These are phyloP conservation scores for Ceratobasidium sp. DNA, from an alignment of 1,284 basidiomycete genomes.

Conservation along the genomic window DNA sequence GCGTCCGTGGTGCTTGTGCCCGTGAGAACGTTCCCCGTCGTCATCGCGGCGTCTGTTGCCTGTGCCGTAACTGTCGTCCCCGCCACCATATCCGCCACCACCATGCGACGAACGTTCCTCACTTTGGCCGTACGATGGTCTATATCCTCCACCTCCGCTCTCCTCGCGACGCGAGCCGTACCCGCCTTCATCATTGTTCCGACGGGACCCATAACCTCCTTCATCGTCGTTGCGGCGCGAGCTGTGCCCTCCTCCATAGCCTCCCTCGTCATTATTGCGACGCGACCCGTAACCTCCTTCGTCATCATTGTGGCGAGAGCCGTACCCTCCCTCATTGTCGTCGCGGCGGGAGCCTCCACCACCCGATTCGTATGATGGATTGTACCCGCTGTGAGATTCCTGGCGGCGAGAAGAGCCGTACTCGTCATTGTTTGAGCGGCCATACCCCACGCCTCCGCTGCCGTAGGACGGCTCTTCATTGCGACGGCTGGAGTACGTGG, in stretches of 20 bases:
- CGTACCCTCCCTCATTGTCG: not conserved
- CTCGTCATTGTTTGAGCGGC: slow-evolving; percentile 50
- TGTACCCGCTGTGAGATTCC: slow-evolving; percentile 34
- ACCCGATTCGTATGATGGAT: slow-evolving; percentile 38
- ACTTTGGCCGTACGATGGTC: slow-evolving; percentile 15
- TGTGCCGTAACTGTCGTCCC: slow-evolving; percentile 48
- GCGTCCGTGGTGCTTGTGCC: not conserved
- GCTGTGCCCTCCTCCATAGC: slow-evolving; percentile 12
- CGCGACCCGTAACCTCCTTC: slow-evolving; percentile 30
- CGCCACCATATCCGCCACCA: slow-evolving; percentile 50
- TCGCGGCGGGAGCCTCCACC: slow-evolving; percentile 14
- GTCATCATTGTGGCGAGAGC: slow-evolving; percentile 12
- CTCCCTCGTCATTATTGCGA: slow-evolving; percentile 4
- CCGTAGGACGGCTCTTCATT: slow-evolving; percentile 45
- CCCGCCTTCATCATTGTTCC: slow-evolving; percentile 34
- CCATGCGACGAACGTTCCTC: not conserved
- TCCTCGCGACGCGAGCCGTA: slow-evolving; percentile 9
- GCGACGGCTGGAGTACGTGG: slow-evolving; percentile 11
- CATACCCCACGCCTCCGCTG: slow-evolving; percentile 52
- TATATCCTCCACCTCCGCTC: not conserved
- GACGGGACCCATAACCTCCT: slow-evolving; percentile 17
- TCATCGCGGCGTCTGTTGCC: slow-evolving; percentile 40
- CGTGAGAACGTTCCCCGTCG: not conserved
- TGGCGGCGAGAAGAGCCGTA: slow-evolving; percentile 26
- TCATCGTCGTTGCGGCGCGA: not conserved